A percentile compares a stretch with the other conserved stretches of the same genome.
Evolutionary conservation across 805 yeast species (phyloP).

Genomic region (Candida rishiriensis): DNA sequence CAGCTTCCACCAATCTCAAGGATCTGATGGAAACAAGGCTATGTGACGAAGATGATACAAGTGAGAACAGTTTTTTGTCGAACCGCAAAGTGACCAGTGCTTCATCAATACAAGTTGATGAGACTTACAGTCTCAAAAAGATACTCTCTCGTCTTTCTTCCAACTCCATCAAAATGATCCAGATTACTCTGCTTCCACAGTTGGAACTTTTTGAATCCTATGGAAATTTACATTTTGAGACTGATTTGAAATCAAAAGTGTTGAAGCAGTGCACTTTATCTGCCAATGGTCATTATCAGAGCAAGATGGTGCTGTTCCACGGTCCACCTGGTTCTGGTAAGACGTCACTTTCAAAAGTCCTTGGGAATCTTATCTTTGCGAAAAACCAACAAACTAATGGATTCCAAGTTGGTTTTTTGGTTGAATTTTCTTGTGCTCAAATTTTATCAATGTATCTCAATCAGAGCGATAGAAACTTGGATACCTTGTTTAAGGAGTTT

Average conservation of each 20-base stretch:
- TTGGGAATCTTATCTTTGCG: conserved; percentile 19
- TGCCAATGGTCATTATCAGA: not conserved
- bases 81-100: not conserved
- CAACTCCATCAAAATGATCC: conserved; percentile 3
- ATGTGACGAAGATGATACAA: not conserved
- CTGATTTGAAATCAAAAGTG: conserved; percentile 6
- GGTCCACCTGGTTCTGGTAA: conserved; percentile 49
- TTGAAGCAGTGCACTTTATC: conserved; percentile 3
- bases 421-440: conserved; percentile 40
- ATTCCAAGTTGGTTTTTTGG: conserved; percentile 24
- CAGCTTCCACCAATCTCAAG: too few species aligned
- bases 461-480: conserved; percentile 40
- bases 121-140: not conserved
- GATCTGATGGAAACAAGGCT: too few species aligned
- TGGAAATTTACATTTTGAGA: conserved; percentile 3
- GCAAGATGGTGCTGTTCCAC: conserved; percentile 27
- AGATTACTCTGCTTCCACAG: conserved; percentile 7
- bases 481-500: conserved; percentile 32
- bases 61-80: not conserved
- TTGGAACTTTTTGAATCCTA: conserved; percentile 5
- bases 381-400: conserved; percentile 4
- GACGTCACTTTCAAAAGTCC: conserved; percentile 37
- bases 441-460: conserved; percentile 45
- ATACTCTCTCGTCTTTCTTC: conserved; percentile 1
- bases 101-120: not conserved